These are phyloP conservation scores for Aspergillus ochraceoroseus DNA, from an alignment of 2,329 filamentous ascomycete genomes.

Conservation along the genomic window DNA sequence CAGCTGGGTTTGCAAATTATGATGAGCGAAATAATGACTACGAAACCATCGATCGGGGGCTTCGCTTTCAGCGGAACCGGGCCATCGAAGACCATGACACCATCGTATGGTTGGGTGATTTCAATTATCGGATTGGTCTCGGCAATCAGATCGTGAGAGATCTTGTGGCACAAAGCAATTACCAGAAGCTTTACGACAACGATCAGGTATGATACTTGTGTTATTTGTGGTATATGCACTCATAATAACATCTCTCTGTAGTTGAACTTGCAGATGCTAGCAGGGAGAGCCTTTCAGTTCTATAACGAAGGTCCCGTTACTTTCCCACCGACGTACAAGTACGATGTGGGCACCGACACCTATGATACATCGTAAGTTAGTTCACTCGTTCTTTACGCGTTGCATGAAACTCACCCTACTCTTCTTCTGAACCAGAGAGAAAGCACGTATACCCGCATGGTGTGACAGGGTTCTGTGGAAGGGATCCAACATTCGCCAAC, in stretches of 20 bases:
- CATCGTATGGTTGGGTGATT: constrained; percentile 93
- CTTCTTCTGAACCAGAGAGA: constrained; percentile 60
- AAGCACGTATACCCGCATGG: constrained; percentile 92
- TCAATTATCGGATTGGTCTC: constrained; percentile 94
- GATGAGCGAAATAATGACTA: constrained; percentile 95
- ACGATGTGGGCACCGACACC: constrained; percentile 76
- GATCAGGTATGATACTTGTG: constrained; percentile 61
- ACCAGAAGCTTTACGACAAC: constrained; percentile 79
- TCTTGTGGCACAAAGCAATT: constrained; percentile 65
- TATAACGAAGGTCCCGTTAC: constrained; percentile 86
- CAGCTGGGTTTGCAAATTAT: constrained; percentile 93
- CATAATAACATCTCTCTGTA: constrained; percentile 34
- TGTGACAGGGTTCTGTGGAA: constrained; percentile 89
- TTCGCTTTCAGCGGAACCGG: constrained; percentile 85
- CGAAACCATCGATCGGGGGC: constrained; percentile 75
- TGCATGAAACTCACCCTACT: constrained; percentile 35
- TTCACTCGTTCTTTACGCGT: background rate
- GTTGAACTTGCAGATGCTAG: constrained; percentile 95
- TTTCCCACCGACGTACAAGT: constrained; percentile 94
- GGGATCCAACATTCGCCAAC: constrained; percentile 74
- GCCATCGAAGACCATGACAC: constrained; percentile 88
- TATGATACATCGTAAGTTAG: constrained; percentile 79
- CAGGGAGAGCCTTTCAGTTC: constrained; percentile 79
- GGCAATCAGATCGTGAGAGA: constrained; percentile 70
- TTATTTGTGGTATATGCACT: constrained; percentile 4